Evolutionary conservation across 2,329 filamentous ascomycete genomes (phyloP), one percentile per base, ranked within the genome.

Genomic region (Penicillium sp.): DNA sequence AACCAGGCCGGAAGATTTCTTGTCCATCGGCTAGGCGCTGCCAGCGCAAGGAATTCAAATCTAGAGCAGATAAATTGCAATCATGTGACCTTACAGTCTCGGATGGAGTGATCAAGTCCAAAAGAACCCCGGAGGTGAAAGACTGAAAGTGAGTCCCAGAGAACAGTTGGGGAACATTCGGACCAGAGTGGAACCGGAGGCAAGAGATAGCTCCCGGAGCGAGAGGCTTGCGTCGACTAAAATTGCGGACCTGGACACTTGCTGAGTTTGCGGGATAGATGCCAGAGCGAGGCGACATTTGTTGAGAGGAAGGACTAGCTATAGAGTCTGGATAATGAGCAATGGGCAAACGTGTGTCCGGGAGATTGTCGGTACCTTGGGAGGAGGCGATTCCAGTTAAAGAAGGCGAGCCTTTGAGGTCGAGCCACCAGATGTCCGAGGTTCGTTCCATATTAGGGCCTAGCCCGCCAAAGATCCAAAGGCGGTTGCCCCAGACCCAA

Each of bases 371-470:
- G 61, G 78, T 81, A 67, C 83, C 83, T 75, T 82, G 83, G 79
- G 86, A 76, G 57, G 90, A 88, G 30, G 86, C 81, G 38, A 88
- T 87, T 69, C 93, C 89, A 68, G 68, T 57, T 30, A 97, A 93
- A 51, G 93, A 91, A 1, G 93, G 93, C 61, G 87, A 93, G 37
- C 92, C 93, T 75, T 96, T 94, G 53, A 99, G 84, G 78, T 99
- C 95, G 46, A 99, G 82, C 93, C 95, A 99, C 91, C 93, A 97
- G 46, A 99, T 85, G 76, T 99, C 95, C 61, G 92, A 94, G 63
- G 91, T 92, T 71, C 96, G 94, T 79, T 98, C 93, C 92, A 98
- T 97, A 68, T 97, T 93, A 69, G 95, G 91, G 64, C 92, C 95
- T 53, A 99, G 83, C 2, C 95, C 95, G 42, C 95, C 95, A 76